Conservation (phyloP, 805 yeast species). For the Zygosaccharomyces rouxii region DNA sequence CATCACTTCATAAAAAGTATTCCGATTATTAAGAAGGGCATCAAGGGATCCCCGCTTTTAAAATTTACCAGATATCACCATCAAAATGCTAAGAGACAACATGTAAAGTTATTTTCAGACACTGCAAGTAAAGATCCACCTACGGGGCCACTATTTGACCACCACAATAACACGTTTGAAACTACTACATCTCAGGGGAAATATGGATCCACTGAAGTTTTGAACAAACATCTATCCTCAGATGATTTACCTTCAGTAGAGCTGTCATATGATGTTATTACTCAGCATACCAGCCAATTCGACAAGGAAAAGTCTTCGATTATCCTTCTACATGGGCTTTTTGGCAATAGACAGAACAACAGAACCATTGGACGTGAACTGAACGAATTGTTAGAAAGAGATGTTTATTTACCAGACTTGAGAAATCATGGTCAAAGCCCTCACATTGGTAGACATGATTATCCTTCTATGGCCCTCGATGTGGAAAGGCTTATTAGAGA, state of each 20-base stretch:
- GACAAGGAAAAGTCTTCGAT: conserved; percentile 49
- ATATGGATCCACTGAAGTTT: conserved; percentile 26
- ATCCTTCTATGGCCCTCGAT: conserved; percentile 78
- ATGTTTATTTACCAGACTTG: conserved; percentile 68
- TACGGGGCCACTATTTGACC: conserved; percentile 24
- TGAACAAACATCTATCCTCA: conserved; percentile 27
- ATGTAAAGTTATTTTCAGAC: conserved; percentile 15
- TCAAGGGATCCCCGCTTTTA: conserved; percentile 3
- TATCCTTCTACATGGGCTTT: conserved; percentile 79
- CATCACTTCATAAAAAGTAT: conserved; percentile 5
- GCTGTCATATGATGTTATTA: conserved; percentile 50
- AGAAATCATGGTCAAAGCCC: conserved; percentile 95
- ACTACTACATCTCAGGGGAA: conserved; percentile 25
- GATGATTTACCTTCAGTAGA: conserved; percentile 48
- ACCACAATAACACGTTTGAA: conserved; percentile 26
- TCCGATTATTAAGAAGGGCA: conserved; percentile 4
- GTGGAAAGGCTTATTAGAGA: conserved; percentile 66
- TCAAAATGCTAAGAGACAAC: conserved; percentile 11
- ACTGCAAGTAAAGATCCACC: conserved; percentile 11
- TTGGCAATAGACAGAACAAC: conserved; percentile 80
- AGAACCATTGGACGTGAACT: conserved; percentile 68
- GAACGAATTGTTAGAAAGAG: conserved; percentile 45
- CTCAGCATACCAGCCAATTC: conserved; percentile 27
- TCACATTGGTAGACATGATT: conserved; percentile 64
- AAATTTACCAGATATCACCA: conserved; percentile 4